These are phyloP conservation scores for Fusarium avenaceum DNA, from an alignment of 2,329 filamentous ascomycete genomes.

Conservation along the genomic window DNA sequence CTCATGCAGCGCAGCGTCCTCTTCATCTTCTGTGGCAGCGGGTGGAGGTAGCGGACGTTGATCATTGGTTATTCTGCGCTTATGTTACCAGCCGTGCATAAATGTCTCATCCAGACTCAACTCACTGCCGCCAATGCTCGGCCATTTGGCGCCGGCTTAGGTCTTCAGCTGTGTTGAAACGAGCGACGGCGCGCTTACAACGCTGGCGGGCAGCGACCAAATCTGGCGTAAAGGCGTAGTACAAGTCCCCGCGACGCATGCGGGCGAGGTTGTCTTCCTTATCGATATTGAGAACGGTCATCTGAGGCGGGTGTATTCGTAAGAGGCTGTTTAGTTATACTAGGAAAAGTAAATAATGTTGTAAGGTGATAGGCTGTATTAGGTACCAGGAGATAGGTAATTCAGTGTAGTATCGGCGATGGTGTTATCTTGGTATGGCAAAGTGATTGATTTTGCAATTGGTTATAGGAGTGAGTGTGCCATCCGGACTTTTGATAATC, in stretches of 20 bases:
- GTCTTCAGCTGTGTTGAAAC: constrained; percentile 74
- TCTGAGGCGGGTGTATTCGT: not conserved
- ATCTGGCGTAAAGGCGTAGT: constrained; percentile 79
- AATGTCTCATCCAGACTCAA: constrained; percentile 16
- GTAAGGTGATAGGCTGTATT: not conserved
- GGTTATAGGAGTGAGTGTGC: not conserved
- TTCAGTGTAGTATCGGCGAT: not conserved
- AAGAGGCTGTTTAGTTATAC: no score
- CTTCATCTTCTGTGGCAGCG: constrained; percentile 69
- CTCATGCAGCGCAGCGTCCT: constrained; percentile 73
- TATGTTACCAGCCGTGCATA: not conserved
- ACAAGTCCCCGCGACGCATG: constrained; percentile 78
- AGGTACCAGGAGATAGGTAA: not conserved
- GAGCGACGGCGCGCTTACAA: constrained; percentile 71
- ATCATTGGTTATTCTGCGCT: constrained; percentile 71
- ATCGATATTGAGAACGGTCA: constrained; percentile 51
- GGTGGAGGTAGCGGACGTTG: constrained; percentile 72
- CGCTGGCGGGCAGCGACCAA: constrained; percentile 73
- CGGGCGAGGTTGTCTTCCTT: constrained; percentile 63
- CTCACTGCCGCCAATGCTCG: constrained; percentile 80
- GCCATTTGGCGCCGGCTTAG: constrained; percentile 72
- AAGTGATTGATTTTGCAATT: no score
- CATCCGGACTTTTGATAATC: constrained; percentile 22
- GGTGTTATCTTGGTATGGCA: not conserved
- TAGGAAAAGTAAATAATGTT: accelerated